Evolutionary conservation across 768 basidiomycete species (phyloP), one percentile per base, ranked within the genome.

Genomic region (Flagelloscypha sp.): DNA sequence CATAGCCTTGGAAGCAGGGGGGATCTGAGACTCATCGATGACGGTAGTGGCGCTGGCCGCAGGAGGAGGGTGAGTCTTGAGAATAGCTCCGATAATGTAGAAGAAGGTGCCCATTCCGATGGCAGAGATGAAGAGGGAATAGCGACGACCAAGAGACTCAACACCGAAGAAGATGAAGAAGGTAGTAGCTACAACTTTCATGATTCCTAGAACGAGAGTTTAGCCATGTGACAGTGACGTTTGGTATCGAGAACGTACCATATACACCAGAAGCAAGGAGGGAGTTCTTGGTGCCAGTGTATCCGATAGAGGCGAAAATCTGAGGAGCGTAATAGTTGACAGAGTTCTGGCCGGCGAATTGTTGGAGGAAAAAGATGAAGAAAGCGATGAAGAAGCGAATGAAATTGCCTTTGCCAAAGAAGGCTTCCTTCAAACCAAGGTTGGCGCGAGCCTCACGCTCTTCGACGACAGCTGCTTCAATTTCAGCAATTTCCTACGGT

Each of bases 301-400:
- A 46, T 2, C 71, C 72, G 23, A 75, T 61, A 3, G 61, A 62
- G 20, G 48, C 53, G 58, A 73, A 70, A 17, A 74, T 59, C 1
- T 79, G 78, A 4, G 83, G 79, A 1, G 80, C 77, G 41, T 84
- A 84, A 52, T 85, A 81, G 28, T 62, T 64, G 44, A 89, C 80
- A 0, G 80, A 79, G 57, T 90, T 86, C 53, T 89, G 87, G 1
- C 88, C 88, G 31, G 72, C 70, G 79, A 79, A 87, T 51, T 89
- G 84, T 46, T 89, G 87, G 6, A 87, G 61, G 41, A 83, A 52
- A 63, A 88, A 87, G 42, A 87, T 84, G 18, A 70, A 55, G 45
- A 85, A 77, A 1, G 88, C 87, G 47, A 92, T 87, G n/a, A 81
- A 60, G 62, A 92, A 90, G 16, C 89, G 79, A 41, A 79, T 61